Percentiles rank a stretch among this genome's conserved stretches.
phyloP scores from a whole-genome alignment of 331 rosid species.

The Erythrophleum ivorense region DNA sequence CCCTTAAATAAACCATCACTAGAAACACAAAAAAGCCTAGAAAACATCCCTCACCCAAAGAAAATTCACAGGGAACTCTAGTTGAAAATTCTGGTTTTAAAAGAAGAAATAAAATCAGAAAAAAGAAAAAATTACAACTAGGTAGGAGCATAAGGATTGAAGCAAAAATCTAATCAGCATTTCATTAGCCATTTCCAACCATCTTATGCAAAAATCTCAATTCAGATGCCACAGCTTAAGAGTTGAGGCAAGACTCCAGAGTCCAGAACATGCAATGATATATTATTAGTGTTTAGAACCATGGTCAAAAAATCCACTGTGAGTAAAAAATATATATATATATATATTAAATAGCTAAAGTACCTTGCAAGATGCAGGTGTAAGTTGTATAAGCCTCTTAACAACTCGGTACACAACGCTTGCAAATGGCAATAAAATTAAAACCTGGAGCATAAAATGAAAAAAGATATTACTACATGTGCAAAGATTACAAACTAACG shows the following conservation, averaged over 20 bases:
- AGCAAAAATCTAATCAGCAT: background rate
- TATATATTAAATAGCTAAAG: conserved; percentile 2
- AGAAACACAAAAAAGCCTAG: background rate
- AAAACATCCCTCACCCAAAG: background rate
- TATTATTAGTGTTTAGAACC: conserved; percentile 19
- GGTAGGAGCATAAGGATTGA: background rate
- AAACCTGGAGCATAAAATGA: conserved; percentile 59
- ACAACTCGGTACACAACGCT: conserved; percentile 75
- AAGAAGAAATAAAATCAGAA: background rate
- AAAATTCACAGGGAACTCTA: background rate
- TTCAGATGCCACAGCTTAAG: conserved; percentile 15
- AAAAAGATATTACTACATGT: background rate
- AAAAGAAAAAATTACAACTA: background rate
- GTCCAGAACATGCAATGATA: conserved; percentile 1
- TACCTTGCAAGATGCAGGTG: conserved; percentile 86
- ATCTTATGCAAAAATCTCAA: conserved; percentile 11
- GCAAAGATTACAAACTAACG: conserved; percentile 18
- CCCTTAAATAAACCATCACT: background rate
- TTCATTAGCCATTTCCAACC: background rate
- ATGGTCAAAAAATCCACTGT: background rate
- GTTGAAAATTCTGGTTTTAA: background rate
- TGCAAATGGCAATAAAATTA: conserved; percentile 80
- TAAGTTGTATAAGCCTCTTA: conserved; percentile 81
- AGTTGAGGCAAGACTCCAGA: conserved; percentile 12
- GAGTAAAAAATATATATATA: background rate